These are phyloP conservation scores for Fusarium sp. DNA, from an alignment of 2,329 filamentous ascomycete species.

Conservation along the genomic window DNA sequence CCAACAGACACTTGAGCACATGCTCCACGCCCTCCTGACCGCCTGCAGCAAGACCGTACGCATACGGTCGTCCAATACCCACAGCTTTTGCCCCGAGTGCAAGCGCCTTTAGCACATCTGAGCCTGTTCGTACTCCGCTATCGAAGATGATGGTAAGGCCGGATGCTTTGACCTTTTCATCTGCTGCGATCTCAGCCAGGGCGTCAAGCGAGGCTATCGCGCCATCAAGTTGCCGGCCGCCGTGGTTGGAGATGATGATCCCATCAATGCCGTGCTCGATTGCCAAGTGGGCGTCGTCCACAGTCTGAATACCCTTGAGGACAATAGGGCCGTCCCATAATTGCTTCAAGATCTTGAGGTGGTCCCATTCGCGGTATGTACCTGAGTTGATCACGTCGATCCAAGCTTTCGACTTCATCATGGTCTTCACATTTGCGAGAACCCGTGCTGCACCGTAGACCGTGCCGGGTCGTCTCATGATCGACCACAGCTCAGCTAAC, in stretches of 20 bases:
- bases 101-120: conserved; percentile 59
- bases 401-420: conserved; percentile 45
- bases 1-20: conserved; percentile 61
- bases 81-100: conserved; percentile 60
- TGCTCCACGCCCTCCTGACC: conserved; percentile 68
- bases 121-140: conserved; percentile 58
- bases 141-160: conserved; percentile 68
- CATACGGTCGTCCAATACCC: conserved; percentile 61
- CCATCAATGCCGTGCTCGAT: conserved; percentile 57
- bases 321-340: conserved; percentile 71
- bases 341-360: conserved; percentile 70
- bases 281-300: conserved; percentile 59
- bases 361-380: conserved; percentile 71
- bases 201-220: conserved; percentile 67
- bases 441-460: conserved; percentile 44
- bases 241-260: conserved; percentile 61
- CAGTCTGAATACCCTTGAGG: conserved; percentile 60
- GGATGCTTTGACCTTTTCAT: conserved; percentile 59
- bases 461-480: conserved; percentile 43
- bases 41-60: conserved; percentile 56
- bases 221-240: conserved; percentile 60
- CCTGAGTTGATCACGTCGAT: conserved; percentile 53
- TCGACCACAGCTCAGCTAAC: conserved; percentile 36
- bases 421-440: conserved; percentile 22
- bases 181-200: conserved; percentile 67